Conservation (phyloP, 768 basidiomycete genomes). For the Agaricus subrufescens region DNA sequence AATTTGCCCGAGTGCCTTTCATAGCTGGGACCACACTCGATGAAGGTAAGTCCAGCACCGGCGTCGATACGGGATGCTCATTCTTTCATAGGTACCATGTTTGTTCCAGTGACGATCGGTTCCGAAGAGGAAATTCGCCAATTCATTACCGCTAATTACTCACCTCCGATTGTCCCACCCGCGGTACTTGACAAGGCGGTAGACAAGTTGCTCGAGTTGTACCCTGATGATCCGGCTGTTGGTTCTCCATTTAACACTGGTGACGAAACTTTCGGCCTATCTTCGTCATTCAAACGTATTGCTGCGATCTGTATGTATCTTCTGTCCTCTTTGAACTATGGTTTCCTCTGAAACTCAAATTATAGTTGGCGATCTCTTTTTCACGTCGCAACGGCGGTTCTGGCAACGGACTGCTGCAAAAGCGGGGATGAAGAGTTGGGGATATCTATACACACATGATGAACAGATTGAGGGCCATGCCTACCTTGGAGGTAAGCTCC, state of each 20-base stretch:
- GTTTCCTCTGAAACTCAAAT: background rate
- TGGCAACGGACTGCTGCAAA: slow-evolving; percentile 35
- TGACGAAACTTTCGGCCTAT: slow-evolving; percentile 37
- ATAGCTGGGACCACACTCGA: slow-evolving; percentile 41
- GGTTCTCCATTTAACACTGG: slow-evolving; percentile 46
- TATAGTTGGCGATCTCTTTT: slow-evolving; percentile 33
- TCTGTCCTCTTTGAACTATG: background rate
- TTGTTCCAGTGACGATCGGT: slow-evolving; percentile 21
- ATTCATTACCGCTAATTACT: slow-evolving; percentile 20
- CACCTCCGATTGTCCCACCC: slow-evolving; percentile 23
- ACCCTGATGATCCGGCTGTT: slow-evolving; percentile 35
- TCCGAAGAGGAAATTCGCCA: slow-evolving; percentile 21
- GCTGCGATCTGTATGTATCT: slow-evolving; percentile 22
- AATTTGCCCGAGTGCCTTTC: slow-evolving; percentile 33
- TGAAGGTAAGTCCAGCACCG: slow-evolving; percentile 30
- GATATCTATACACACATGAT: slow-evolving; percentile 39
- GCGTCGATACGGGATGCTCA: background rate
- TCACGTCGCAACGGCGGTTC: slow-evolving; percentile 32
- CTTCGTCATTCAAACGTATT: slow-evolving; percentile 25
- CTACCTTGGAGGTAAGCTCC: slow-evolving; percentile 23
- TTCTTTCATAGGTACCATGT: slow-evolving; percentile 27
- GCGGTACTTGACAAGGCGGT: slow-evolving; percentile 17
- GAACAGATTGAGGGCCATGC: slow-evolving; percentile 18
- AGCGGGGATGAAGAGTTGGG: slow-evolving; percentile 32
- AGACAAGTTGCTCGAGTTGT: slow-evolving; percentile 27